Evolutionary conservation across 371 early-diverging fungal species (phyloP).

Genomic region (Mucor ambiguus): DNA sequence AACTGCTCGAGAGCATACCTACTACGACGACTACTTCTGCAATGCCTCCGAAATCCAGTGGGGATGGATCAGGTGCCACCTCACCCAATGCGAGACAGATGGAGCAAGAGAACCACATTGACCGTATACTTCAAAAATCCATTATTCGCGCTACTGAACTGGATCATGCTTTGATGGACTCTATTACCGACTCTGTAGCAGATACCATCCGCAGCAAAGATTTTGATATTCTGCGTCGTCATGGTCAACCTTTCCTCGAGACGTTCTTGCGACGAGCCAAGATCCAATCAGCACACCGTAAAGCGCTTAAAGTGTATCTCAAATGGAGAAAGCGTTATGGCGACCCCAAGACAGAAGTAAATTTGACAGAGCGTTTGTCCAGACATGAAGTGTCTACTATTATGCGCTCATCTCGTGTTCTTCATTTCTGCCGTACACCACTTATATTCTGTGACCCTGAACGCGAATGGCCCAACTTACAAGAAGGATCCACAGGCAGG

Average conservation of each 20-base stretch:
- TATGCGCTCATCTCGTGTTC: constrained; percentile 59
- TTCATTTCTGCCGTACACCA: constrained; percentile 71
- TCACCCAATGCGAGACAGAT: neutral
- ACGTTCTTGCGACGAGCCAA: constrained; percentile 50
- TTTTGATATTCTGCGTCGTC: constrained; percentile 57
- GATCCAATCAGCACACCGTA: constrained; percentile 57
- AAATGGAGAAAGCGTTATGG: constrained; percentile 63
- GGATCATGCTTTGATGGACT: constrained; percentile 53
- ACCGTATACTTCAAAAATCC: constrained; percentile 27
- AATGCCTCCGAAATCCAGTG: neutral
- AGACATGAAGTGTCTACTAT: constrained; percentile 57
- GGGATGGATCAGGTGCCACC: constrained; percentile 4
- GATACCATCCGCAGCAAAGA: constrained; percentile 35
- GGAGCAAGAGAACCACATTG: constrained; percentile 22
- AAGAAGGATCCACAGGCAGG: constrained; percentile 18
- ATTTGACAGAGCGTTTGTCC: constrained; percentile 46
- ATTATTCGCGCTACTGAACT: constrained; percentile 30
- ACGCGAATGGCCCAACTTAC: constrained; percentile 32
- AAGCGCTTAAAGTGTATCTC: constrained; percentile 58
- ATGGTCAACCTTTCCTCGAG: constrained; percentile 62
- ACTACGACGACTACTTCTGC: neutral
- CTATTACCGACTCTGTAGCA: constrained; percentile 42
- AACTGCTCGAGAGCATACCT: neutral
- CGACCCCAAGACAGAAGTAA: constrained; percentile 40
- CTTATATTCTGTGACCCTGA: constrained; percentile 57